phyloP scores from a whole-genome alignment of 2,329 filamentous ascomycete species.

The Ophiostoma australiae region DNA sequence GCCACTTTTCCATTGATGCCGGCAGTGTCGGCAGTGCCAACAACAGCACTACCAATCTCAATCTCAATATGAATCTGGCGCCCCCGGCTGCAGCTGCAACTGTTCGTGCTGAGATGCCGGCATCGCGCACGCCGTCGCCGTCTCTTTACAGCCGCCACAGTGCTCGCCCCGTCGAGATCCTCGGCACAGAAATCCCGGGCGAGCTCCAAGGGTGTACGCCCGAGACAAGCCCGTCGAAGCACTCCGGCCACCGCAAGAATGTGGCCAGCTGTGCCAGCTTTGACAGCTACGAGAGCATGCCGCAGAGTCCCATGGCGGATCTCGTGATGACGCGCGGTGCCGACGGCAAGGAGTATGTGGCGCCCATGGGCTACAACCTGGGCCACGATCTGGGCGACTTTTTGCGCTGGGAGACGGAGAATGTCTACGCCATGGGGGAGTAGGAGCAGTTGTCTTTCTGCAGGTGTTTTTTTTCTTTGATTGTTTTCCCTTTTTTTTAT shows the following conservation, averaged over 20 bases:
- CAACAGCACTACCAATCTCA: background rate
- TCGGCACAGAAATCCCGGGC: background rate
- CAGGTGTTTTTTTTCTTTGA: background rate
- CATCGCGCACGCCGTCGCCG: conserved; percentile 18
- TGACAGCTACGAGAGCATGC: conserved; percentile 42
- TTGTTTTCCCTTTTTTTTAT: background rate
- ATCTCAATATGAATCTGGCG: background rate
- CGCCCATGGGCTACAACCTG: conserved; percentile 57
- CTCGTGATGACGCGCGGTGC: conserved; percentile 41
- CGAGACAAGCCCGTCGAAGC: background rate
- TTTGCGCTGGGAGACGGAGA: conserved; percentile 52
- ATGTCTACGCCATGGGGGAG: conserved; percentile 37
- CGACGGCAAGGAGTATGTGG: conserved; percentile 37
- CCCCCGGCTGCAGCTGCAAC: background rate
- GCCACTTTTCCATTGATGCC: conserved; percentile 9
- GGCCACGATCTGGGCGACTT: conserved; percentile 56
- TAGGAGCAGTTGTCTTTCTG: background rate
- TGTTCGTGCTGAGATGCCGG: conserved; percentile 19
- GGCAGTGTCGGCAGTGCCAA: conserved; percentile 8
- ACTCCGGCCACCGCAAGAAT: background rate
- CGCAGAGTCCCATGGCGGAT: conserved; percentile 49
- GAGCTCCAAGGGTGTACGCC: conserved; percentile 8
- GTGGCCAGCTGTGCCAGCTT: conserved; percentile 25
- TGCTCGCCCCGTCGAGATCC: background rate
- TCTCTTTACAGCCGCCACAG: background rate